A percentile compares a stretch with the other conserved stretches of the same genome.
phyloP scores from a whole-genome alignment of 73 alveolate genomes.

The Effrenium voratum region DNA sequence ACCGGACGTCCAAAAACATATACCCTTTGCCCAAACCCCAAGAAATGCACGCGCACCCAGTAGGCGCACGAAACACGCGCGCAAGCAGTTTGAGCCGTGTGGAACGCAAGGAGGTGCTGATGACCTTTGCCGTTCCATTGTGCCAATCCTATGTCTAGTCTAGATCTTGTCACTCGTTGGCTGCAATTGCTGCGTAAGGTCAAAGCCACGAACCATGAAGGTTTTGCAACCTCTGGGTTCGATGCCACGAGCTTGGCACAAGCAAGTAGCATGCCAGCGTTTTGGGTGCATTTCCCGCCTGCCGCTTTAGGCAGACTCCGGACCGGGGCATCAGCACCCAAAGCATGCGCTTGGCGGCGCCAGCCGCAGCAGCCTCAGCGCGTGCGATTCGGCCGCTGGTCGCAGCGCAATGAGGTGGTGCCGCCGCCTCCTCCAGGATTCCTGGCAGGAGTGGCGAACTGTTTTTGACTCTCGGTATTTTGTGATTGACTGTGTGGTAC shows the following conservation, averaged over 20 bases:
- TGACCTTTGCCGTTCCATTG: slow-evolving; percentile 58
- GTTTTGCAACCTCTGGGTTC: slow-evolving; percentile 39
- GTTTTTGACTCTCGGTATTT: neutral
- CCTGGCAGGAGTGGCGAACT: slow-evolving; percentile 19
- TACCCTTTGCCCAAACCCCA: too few species aligned
- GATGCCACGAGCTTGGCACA: neutral
- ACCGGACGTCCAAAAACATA: too few species aligned
- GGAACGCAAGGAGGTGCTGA: neutral
- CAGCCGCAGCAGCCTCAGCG: slow-evolving; percentile 5
- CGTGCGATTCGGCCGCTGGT: neutral
- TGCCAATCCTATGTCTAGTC: neutral
- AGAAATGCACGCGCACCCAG: neutral
- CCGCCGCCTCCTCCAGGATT: slow-evolving; percentile 85
- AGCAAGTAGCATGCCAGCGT: neutral
- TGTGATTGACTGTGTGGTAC: neutral
- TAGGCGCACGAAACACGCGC: neutral
- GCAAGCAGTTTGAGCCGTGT: neutral
- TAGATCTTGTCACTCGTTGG: neutral
- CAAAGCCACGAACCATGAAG: slow-evolving; percentile 65
- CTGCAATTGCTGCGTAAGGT: neutral
- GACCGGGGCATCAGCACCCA: slow-evolving; percentile 57
- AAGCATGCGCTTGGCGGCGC: slow-evolving; percentile 71
- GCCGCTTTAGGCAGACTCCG: neutral
- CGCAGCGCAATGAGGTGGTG: slow-evolving; percentile 14
- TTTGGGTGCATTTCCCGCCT: neutral